Base-by-base conservation (phyloP, 441 rosid species). In the Dalechampia spathulata region DNA sequence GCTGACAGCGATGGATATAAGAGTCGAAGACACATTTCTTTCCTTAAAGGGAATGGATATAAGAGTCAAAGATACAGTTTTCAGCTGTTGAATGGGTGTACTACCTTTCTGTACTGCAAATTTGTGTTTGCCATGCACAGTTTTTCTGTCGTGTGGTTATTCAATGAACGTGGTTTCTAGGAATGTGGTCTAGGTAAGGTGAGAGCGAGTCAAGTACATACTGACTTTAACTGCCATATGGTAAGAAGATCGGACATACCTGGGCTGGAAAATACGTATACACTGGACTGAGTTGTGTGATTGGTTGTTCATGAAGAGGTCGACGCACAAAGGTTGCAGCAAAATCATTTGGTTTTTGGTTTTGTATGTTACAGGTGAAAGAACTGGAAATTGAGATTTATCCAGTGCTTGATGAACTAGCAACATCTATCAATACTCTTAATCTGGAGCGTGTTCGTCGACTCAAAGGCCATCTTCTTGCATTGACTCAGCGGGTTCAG, bases 401-500 rank as follows among this genome's bases (percentile, higher is more conserved):
- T 74, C 97, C 97, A 0, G 86, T 85, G 49, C 72, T 90, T 63
- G 99, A 93, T 69, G 99, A 93, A 69, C 72, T 93, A 67, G 82
- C 96, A 8, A 69, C 93, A 36, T 79, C 88, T 67, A 83, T 93
- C 49, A 87, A 78, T 69, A 93, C 96, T 55, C 80, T 77, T 65
- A 93, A 87, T 71, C 82, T 93, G 57, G 97, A 92, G 69, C 90
- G 78, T 45, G 96, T 85, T 14, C 92, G 97, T 3, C 78, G 96
- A 69, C 76, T 86, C 63, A 89, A 92, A 77, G 97, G 97, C 28
- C 89, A 85, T 36, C 96, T 87, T 57, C 95, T 93, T 58, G 76
- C 90, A 43, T 65, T 93, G 80, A 90, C 93, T 48, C 96, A 87
- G 72, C 80, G 87, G 68, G 99, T 90, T 68, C 99, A 93, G 74